Percentiles rank a stretch among this genome's conserved stretches.
Conservation (phyloP, 495 filamentous ascomycete species). For the Penicillium salamii region DNA sequence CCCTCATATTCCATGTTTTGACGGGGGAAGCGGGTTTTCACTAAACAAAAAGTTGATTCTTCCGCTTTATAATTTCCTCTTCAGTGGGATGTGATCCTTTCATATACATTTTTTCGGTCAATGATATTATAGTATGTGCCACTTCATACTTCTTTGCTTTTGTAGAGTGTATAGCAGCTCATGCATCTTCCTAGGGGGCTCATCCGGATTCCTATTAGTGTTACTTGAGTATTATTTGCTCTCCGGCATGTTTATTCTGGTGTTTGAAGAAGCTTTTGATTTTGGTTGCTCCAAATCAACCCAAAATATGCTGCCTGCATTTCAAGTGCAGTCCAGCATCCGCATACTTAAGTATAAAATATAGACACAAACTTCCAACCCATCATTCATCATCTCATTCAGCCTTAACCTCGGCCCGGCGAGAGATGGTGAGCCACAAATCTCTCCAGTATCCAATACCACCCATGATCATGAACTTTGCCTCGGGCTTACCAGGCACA, state of each 20-base stretch:
- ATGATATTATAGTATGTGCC: neutral
- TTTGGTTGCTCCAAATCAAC: too few species aligned
- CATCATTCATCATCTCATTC: too few species aligned
- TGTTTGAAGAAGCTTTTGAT: too few species aligned
- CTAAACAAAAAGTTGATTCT: neutral
- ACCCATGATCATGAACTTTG: constrained; percentile 44
- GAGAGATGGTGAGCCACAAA: constrained; percentile 44
- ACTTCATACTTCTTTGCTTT: neutral
- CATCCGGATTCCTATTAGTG: too few species aligned
- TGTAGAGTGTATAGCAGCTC: too few species aligned
- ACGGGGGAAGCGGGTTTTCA: neutral
- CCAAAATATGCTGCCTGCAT: too few species aligned
- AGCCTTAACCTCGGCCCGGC: constrained; percentile 15
- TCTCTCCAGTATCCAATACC: constrained; percentile 48
- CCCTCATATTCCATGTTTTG: constrained; percentile 4
- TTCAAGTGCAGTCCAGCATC: too few species aligned
- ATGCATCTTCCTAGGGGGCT: too few species aligned
- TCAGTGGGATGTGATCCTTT: neutral
- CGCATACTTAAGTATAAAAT: too few species aligned
- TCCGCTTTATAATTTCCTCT: neutral
- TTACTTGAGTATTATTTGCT: too few species aligned
- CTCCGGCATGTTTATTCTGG: too few species aligned
- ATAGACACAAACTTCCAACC: too few species aligned
- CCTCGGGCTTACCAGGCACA: constrained; percentile 30
- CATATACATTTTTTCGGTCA: constrained; percentile 2